phyloP scores from a whole-genome alignment of 805 yeast species.

The Starmerella scarabaei region DNA sequence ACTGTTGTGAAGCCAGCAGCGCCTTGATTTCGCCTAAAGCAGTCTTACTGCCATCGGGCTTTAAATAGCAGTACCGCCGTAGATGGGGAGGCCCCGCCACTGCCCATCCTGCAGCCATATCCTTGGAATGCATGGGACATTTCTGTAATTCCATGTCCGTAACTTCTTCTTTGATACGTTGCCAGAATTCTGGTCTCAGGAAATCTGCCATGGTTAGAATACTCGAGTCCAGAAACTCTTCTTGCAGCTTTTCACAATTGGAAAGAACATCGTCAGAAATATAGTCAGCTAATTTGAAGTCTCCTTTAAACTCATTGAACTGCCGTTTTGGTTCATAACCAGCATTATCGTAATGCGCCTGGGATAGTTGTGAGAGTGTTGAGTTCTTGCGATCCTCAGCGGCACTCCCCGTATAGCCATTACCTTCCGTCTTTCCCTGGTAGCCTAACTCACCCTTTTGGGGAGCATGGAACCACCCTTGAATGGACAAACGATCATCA shows the following conservation, averaged over 20 bases:
- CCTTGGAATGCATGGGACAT: slow-evolving; percentile 11
- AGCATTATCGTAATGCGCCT: slow-evolving; percentile 61
- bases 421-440: slow-evolving; percentile 51
- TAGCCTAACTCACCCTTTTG: slow-evolving; percentile 83
- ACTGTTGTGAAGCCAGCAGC: slow-evolving; percentile 48
- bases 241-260: slow-evolving; percentile 33
- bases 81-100: slow-evolving; percentile 90
- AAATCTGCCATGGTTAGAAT: slow-evolving; percentile 54
- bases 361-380: slow-evolving; percentile 60
- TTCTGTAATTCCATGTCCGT: slow-evolving; percentile 38
- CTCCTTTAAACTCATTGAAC: slow-evolving; percentile 12
- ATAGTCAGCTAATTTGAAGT: slow-evolving; percentile 35
- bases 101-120: slow-evolving; percentile 54
- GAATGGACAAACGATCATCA: slow-evolving; percentile 79
- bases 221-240: slow-evolving; percentile 52
- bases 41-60: slow-evolving; percentile 30
- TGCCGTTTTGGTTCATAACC: slow-evolving; percentile 62
- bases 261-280: slow-evolving; percentile 44
- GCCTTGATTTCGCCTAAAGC: slow-evolving; percentile 33
- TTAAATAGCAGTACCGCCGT: slow-evolving; percentile 71
- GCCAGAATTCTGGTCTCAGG: slow-evolving; percentile 44
- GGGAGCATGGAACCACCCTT: slow-evolving; percentile 99
- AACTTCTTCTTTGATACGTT: slow-evolving; percentile 34
- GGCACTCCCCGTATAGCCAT: slow-evolving; percentile 26
- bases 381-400: slow-evolving; percentile 58